Conservation (phyloP, 345 rosid species). For the Cardiospermum halicacabum region DNA sequence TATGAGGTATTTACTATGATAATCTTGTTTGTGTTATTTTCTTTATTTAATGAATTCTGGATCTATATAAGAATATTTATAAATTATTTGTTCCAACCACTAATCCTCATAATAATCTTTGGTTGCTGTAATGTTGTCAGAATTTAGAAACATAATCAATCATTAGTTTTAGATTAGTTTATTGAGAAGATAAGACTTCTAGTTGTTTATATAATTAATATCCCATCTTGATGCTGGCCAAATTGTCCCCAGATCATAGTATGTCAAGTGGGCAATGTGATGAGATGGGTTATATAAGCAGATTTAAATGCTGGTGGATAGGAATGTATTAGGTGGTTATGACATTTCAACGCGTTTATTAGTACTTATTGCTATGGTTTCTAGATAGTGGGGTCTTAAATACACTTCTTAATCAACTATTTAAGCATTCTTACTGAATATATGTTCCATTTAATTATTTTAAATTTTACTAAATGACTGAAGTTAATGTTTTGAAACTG, state of each 20-base stretch:
- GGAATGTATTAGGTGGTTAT: neutral
- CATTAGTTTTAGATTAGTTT: neutral
- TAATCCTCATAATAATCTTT: neutral
- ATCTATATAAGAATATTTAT: neutral
- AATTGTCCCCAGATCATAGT: neutral
- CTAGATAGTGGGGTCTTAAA: neutral
- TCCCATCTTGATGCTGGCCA: neutral
- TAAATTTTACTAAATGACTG: neutral
- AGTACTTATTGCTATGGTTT: neutral
- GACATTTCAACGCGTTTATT: neutral
- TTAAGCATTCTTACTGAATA: neutral
- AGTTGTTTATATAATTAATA: neutral
- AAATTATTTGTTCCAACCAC: neutral
- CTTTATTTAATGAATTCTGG: neutral
- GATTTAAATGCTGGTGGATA: neutral
- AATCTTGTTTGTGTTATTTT: neutral
- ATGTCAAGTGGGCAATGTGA: neutral
- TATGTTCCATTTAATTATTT: neutral
- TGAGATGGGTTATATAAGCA: neutral
- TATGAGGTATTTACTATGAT: conserved; percentile 45
- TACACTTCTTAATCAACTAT: too few relatives aligned
- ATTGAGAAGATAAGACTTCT: neutral
- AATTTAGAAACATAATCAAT: neutral
- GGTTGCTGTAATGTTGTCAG: too few relatives aligned
- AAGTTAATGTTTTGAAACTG: neutral